Evolutionary conservation across 768 basidiomycete genomes (phyloP), one percentile per base, ranked within the genome.

Genomic region (Hydnum rufescens): DNA sequence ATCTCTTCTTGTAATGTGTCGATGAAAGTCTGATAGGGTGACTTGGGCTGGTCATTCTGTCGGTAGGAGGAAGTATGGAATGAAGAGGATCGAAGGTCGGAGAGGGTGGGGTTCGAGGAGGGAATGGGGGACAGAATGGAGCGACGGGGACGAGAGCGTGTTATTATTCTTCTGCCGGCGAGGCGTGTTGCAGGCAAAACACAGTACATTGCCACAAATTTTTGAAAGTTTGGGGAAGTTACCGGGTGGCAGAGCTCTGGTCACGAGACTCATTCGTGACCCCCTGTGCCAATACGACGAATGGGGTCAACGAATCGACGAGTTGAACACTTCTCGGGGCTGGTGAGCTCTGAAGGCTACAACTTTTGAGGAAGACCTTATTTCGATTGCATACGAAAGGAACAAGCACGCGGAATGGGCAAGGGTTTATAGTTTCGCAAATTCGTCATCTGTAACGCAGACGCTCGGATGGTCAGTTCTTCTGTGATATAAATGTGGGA

Each of bases 21-120:
- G 4, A 96, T 89, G 58, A 99, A 99, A 2, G 89, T 89, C 65
- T 86, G 82, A 62, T 95, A 96, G 0, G 95, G 95, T 3, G 89
- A 95, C 63, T 85, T 87, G 3, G 84, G 83, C 3, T 74, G 64
- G 59, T 87, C 83, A 57, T 78, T 68, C 39, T 64, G 70, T 29
- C 71, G 70, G 42, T 72, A 68, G 34, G 80, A 68, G n/a, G n/a
- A n/a, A n/a, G n/a, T n/a, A n/a, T n/a, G n/a, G n/a, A n/a, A n/a
- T n/a, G n/a, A n/a, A n/a, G n/a, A n/a, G n/a, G n/a, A n/a, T n/a
- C n/a, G n/a, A n/a, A n/a, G 28, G 83, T 80, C 29, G 82, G 73
- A 51, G n/a, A n/a, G n/a, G n/a, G n/a, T n/a, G n/a, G n/a, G n/a
- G n/a, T n/a, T n/a, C n/a, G n/a, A n/a, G n/a, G n/a, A n/a, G n/a